Percentiles rank a stretch among this genome's conserved stretches.
phyloP scores from a whole-genome alignment of 2,329 filamentous ascomycete genomes.

The Claviceps sp. region DNA sequence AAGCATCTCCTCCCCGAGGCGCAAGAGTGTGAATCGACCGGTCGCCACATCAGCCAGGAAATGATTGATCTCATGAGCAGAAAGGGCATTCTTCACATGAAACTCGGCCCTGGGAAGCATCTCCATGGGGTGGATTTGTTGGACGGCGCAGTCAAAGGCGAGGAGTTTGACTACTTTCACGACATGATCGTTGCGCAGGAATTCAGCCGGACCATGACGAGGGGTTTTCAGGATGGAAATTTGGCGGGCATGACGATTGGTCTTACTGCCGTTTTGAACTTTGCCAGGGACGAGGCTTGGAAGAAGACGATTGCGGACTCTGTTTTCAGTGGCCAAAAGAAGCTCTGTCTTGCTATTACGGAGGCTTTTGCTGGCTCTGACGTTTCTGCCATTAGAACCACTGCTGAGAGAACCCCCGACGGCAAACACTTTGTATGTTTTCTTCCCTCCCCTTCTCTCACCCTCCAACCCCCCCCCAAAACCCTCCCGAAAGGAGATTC shows the following conservation, averaged over 20 bases:
- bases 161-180: conserved; percentile 81
- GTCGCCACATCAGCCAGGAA: conserved; percentile 55
- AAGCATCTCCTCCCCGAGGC: conserved; percentile 60
- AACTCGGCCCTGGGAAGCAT: conserved; percentile 71
- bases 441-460: background rate
- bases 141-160: conserved; percentile 56
- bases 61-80: conserved; percentile 70
- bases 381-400: conserved; percentile 68
- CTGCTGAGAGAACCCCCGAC: conserved; percentile 61
- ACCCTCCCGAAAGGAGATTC: background rate
- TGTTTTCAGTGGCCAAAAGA: conserved; percentile 69
- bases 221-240: conserved; percentile 78
- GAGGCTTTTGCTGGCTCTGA: conserved; percentile 76
- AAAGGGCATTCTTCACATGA: conserved; percentile 65
- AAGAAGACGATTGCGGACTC: conserved; percentile 57
- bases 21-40: conserved; percentile 60
- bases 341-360: conserved; percentile 77
- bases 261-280: conserved; percentile 68
- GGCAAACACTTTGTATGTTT: conserved; percentile 55
- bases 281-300: conserved; percentile 53
- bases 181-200: conserved; percentile 69
- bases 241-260: conserved; percentile 79
- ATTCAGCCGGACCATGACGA: conserved; percentile 52
- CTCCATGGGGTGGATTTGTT: conserved; percentile 58
- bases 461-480: background rate